These are phyloP conservation scores for Dendrobium huoshanense DNA, from an alignment of 106 monocot genomes.

Conservation along the genomic window DNA sequence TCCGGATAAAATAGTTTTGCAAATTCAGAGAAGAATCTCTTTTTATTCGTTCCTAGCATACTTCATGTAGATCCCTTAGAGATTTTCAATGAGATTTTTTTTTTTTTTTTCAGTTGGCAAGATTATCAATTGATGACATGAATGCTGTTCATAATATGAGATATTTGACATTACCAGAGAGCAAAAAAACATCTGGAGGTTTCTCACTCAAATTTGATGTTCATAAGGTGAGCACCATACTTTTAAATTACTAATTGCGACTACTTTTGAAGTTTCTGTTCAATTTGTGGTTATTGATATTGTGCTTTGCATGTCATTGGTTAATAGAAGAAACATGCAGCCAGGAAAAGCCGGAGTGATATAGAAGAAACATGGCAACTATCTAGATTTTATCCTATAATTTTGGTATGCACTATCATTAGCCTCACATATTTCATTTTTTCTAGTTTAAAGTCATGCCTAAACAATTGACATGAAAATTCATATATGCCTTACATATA, in stretches of 20 bases:
- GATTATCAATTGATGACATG: constrained; percentile 78
- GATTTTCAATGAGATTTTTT: constrained; percentile 4
- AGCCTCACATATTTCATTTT: background rate
- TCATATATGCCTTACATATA: background rate
- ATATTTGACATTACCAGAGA: constrained; percentile 51
- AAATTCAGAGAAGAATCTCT: background rate
- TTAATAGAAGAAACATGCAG: constrained; percentile 73
- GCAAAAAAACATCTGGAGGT: constrained; percentile 59
- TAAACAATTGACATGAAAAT: background rate
- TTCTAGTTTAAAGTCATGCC: background rate
- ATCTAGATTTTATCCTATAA: constrained; percentile 86
- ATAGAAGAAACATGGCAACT: constrained; percentile 74
- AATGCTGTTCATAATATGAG: constrained; percentile 84
- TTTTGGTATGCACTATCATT: constrained; percentile 43
- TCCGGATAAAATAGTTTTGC: background rate
- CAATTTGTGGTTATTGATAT: background rate
- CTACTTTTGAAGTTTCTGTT: background rate
- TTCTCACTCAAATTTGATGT: constrained; percentile 93
- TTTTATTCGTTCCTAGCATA: background rate
- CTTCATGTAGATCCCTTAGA: background rate
- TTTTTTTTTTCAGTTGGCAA: constrained; percentile 61
- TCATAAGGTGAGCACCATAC: constrained; percentile 43
- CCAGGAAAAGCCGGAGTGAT: constrained; percentile 62
- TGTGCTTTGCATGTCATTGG: constrained; percentile 9
- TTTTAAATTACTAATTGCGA: background rate